Evolutionary conservation across 2,329 filamentous ascomycete genomes (phyloP), one percentile per base, ranked within the genome.

Genomic region (Aureobasidium zeae): DNA sequence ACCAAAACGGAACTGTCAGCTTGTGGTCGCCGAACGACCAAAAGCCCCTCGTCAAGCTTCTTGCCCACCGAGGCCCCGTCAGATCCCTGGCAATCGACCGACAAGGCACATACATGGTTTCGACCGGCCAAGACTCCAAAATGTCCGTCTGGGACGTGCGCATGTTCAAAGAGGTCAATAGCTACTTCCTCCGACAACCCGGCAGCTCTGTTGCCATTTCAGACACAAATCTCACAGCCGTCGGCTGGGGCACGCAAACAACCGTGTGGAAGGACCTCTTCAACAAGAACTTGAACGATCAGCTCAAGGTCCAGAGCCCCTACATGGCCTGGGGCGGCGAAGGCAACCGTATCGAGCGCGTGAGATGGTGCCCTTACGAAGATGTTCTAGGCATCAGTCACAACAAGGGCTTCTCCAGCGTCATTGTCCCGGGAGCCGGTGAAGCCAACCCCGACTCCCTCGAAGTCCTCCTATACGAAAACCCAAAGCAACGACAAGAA

Each of bases 71-170:
- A 46, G 91, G 91, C 4, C 91, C 91, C 0, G 87, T 98, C 3
- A 79, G 88, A 44, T 81, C 84, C 9, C 62, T 95, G 36, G 85
- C 86, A 2, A 73, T 96, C 30, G 89, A 98, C 59, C 76, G 88
- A 48, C 84, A 89, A 60, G 91, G 91, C 16, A 78, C 83, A 46
- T 98, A 95, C 67, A 95, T 96, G 89, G 86, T 94, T 9, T 86
- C 87, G 3, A 81, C 86, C 0, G 89, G 88, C 1, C 86, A 94
- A 59, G 89, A 95, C 60, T 72, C 79, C 52, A 86, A 83, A 59
- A 93, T 94, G 83, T 79, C 83, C n/a, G 80, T 94, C 10, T 95
- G 89, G 87, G 89, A 96, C 60, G 81, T 96, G 50, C 79, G 89
- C 31, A 94, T 86, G 75, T 91, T 93, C 69, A 86, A 83, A 54